phyloP scores from a whole-genome alignment of 1,139 yeast genomes.

The Yamadazyma dendronema region DNA sequence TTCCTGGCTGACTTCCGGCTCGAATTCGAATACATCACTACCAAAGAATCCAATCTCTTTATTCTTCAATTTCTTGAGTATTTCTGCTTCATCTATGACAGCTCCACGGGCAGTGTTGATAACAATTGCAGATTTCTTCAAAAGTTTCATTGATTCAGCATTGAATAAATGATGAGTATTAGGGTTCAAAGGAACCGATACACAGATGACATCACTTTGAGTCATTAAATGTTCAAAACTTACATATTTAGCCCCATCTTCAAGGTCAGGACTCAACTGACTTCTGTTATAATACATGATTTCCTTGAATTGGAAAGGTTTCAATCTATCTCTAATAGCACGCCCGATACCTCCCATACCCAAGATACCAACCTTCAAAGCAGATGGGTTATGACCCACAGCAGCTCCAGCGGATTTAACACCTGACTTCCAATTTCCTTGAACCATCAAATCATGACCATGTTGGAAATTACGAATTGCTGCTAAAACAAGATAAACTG shows the following conservation, averaged over 20 bases:
- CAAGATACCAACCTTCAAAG: constrained; percentile 60
- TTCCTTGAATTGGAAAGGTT: constrained; percentile 62
- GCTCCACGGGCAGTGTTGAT: constrained; percentile 77
- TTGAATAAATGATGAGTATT: constrained; percentile 60
- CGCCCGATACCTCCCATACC: constrained; percentile 83
- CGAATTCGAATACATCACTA: constrained; percentile 80
- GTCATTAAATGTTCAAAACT: constrained; percentile 55
- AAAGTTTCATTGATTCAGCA: constrained; percentile 48
- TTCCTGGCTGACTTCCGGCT: constrained; percentile 68
- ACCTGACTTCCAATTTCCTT: constrained; percentile 57
- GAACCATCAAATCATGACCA: constrained; percentile 43
- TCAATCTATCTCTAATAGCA: constrained; percentile 58
- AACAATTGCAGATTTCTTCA: constrained; percentile 64
- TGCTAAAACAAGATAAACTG: constrained; percentile 61
- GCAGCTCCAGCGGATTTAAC: constrained; percentile 25
- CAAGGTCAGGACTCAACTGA: constrained; percentile 52
- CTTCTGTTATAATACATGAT: constrained; percentile 62
- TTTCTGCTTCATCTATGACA: constrained; percentile 64
- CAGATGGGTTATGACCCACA: constrained; percentile 52
- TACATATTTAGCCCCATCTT: constrained; percentile 55
- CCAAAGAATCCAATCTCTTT: constrained; percentile 78
- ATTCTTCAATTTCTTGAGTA: constrained; percentile 58
- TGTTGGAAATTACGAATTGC: constrained; percentile 64
- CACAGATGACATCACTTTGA: constrained; percentile 55
- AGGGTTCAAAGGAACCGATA: constrained; percentile 62